phyloP scores from a whole-genome alignment of 495 filamentous ascomycete genomes.

The Friedmanniomyces simplex region DNA sequence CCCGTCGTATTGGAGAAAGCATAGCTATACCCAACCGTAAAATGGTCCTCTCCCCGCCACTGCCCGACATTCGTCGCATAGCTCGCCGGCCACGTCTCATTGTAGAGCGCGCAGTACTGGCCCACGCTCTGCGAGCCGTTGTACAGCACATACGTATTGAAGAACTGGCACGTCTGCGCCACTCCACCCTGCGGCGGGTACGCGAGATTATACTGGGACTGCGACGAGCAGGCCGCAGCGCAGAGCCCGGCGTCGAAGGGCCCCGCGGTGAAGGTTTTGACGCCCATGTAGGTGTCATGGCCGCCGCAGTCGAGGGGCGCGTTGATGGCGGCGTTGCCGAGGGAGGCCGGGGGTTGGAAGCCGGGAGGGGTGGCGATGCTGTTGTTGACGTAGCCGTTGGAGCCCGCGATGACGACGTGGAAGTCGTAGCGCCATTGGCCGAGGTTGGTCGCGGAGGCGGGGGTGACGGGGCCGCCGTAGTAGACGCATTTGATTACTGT shows the following conservation, averaged over 20 bases:
- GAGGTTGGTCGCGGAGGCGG: conserved; percentile 11
- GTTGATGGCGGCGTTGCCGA: conserved; percentile 16
- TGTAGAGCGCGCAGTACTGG: conserved; percentile 17
- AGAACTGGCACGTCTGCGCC: conserved; percentile 17
- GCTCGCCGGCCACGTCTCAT: conserved; percentile 14
- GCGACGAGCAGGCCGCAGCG: conserved; percentile 12
- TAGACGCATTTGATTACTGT: conserved; percentile 18
- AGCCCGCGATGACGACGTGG: conserved; percentile 14
- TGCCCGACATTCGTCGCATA: conserved; percentile 23
- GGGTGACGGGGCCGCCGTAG: conserved; percentile 11
- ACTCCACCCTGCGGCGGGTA: conserved; percentile 2
- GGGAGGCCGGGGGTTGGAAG: conserved; percentile 7
- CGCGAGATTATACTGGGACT: conserved; percentile 6
- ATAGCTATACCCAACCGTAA: conserved; percentile 15
- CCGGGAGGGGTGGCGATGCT: conserved; percentile 7
- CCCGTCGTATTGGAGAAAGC: neutral
- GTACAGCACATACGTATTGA: conserved; percentile 20
- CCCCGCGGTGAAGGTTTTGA: conserved; percentile 11
- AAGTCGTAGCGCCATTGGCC: conserved; percentile 12
- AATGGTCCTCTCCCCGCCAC: conserved; percentile 12
- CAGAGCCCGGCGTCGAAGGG: conserved; percentile 16
- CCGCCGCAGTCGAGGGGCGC: conserved; percentile 2
- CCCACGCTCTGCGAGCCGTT: conserved; percentile 6
- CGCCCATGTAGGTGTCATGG: conserved; percentile 13
- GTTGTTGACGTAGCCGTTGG: conserved; percentile 15